A percentile compares a stretch with the other conserved stretches of the same genome.
These are phyloP conservation scores for Spiromastix sp. DNA, from an alignment of 2,329 filamentous ascomycete genomes.

Conservation along the genomic window DNA sequence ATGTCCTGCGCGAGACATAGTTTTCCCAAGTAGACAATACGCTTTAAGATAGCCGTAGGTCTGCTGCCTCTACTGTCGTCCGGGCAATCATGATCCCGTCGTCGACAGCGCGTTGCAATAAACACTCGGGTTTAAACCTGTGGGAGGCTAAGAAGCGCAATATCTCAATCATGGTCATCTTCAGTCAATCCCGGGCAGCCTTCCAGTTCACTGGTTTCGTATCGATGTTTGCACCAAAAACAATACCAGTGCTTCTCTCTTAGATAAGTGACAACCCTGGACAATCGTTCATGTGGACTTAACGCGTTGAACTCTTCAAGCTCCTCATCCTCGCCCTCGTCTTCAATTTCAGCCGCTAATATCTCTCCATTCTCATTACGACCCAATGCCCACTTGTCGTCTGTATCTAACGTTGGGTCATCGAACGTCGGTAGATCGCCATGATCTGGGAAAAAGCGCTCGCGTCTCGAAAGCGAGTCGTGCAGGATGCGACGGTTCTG, in stretches of 20 bases:
- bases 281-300: conserved; percentile 55
- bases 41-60: too few relatives aligned
- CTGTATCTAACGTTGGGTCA: conserved; percentile 59
- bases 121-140: too few relatives aligned
- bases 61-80: too few relatives aligned
- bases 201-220: conserved; percentile 62
- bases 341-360: conserved; percentile 48
- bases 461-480: conserved; percentile 43
- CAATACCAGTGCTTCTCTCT: conserved; percentile 69
- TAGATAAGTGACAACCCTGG: conserved; percentile 57
- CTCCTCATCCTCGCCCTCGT: conserved; percentile 74
- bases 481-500: conserved; percentile 56
- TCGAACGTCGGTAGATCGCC: conserved; percentile 31
- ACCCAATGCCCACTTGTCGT: conserved; percentile 61
- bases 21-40: too few relatives aligned
- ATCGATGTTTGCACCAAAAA: conserved; percentile 89
- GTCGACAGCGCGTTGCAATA: too few relatives aligned
- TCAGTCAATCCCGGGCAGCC: conserved; percentile 82
- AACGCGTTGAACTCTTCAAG: conserved; percentile 69
- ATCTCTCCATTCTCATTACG: conserved; percentile 35
- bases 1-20: too few relatives aligned
- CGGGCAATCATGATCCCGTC: too few relatives aligned
- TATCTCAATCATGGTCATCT: conserved; percentile 65
- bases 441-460: conserved; percentile 12
- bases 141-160: too few relatives aligned